Evolutionary conservation across 306 rosid species (phyloP), one percentile per base, ranked within the genome.

Genomic region (Cyamopsis tetragonoloba): DNA sequence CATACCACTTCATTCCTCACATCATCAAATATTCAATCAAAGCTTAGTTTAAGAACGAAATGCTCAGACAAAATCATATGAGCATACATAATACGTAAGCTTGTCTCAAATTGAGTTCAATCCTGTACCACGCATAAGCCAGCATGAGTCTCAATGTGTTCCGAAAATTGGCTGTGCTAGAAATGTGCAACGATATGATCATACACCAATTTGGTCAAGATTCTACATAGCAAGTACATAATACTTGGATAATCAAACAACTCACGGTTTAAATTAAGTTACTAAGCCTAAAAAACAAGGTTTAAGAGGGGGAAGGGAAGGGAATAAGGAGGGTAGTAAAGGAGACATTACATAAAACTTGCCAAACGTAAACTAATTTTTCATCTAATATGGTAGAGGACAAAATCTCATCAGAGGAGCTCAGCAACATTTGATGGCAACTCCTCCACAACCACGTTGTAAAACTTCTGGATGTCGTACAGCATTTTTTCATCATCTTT

Each of bases 341-440:
- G 28, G 10, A 62, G 73, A 71, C 70, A 70, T 50, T 61, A 75
- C 65, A 72, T 60, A 70, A 35, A 59, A 71, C 74, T 70, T 75
- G 46, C 65, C 83, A 57, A 57, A 72, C 59, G 61, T 39, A 70
- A 42, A 54, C 79, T 54, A 62, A 72, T 43, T 38, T 60, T n/a
- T 66, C 13, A 57, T 65, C 77, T 55, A 75, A 51, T 41, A 75
- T 24, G 47, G 20, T 8, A 68, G 35, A 44, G 46, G 80, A 41
- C 83, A 77, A 82, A 82, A 74, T 79, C 87, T 72, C 84, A 31
- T 86, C 56, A 86, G 74, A 88, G 92, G 47, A 88, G 96, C 72
- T 88, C 92, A 27, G 92, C 96, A 32, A 88, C 91, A 75, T 88
- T 86, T 9, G 89, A 76, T 15, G 92, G 96, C 79, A 88, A 84